A percentile compares a stretch with the other conserved stretches of the same genome.
phyloP scores from a whole-genome alignment of 2,329 filamentous ascomycete species.

The Curvularia eragrostidis region DNA sequence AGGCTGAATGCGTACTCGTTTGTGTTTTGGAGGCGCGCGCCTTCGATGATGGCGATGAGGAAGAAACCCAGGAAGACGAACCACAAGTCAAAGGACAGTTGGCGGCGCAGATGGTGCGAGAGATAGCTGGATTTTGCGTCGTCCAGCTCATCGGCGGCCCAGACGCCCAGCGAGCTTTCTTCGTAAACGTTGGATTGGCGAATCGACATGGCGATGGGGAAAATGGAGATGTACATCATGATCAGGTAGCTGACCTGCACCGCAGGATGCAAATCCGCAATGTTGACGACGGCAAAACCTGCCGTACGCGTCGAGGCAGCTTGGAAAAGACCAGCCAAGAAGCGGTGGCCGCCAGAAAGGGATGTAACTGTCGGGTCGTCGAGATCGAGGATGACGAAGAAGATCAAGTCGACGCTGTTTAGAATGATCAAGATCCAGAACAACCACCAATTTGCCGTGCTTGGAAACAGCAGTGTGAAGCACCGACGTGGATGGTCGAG shows the following conservation, averaged over 20 bases:
- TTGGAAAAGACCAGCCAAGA: slow-evolving; percentile 89
- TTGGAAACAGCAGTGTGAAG: slow-evolving; percentile 92
- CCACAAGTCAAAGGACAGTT: slow-evolving; percentile 97
- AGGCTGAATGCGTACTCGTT: slow-evolving; percentile 61
- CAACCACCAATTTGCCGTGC: slow-evolving; percentile 92
- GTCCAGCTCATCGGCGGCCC: slow-evolving; percentile 58
- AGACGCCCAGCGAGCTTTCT: slow-evolving; percentile 83
- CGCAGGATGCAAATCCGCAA: slow-evolving; percentile 81
- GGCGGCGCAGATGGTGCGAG: slow-evolving; percentile 86
- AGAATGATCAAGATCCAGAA: slow-evolving; percentile 83
- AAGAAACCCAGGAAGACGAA: slow-evolving; percentile 95
- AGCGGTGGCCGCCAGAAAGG: slow-evolving; percentile 74
- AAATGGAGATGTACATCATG: slow-evolving; percentile 99
- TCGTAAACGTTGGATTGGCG: slow-evolving; percentile 96
- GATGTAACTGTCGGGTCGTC: slow-evolving; percentile 72
- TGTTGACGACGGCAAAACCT: slow-evolving; percentile 82
- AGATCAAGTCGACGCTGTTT: slow-evolving; percentile 84
- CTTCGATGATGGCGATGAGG: slow-evolving; percentile 89
- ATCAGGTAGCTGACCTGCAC: slow-evolving; percentile 94
- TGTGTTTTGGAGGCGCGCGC: slow-evolving; percentile 67
- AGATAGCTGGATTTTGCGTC: slow-evolving; percentile 79
- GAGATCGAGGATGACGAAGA: slow-evolving; percentile 92
- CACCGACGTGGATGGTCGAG: slow-evolving; percentile 94
- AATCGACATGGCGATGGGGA: slow-evolving; percentile 94
- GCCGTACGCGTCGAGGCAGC: slow-evolving; percentile 89